Evolutionary conservation across 2,329 filamentous ascomycete species (phyloP), one percentile per base, ranked within the genome.

Genomic region (Tolypocladium tropicale): DNA sequence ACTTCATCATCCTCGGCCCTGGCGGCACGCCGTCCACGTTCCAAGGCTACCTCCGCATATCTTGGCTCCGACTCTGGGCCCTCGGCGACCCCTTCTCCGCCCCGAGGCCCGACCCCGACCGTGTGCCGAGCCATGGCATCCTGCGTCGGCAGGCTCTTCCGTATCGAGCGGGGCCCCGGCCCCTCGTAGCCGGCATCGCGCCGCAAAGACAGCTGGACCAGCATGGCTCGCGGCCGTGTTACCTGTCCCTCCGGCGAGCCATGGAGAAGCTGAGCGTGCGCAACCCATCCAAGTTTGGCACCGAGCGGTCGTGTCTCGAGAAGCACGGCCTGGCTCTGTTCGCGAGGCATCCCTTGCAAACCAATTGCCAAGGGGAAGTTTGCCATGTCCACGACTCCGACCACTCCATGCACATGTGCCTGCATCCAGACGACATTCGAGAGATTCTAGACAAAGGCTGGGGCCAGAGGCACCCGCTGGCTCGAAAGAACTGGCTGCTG

Each of bases 321-420:
- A 93, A 92, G 73, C 85, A 93, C 66, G 87, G 87, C 46, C 79
- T 89, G 6, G 89, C 86, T 0, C 77, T 95, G 0, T 94, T 93
- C 69, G 80, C 86, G 1, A 76, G 74, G 3, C 76, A 80, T 53
- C 85, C 86, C 0, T 75, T 86, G 59, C 86, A 86, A 65, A 80
- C 82, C 33, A 89, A 84, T 12, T 90, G 86, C 63, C 82, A 86
- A 62, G 89, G 89, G n/a, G 90, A 95, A 71, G 81, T 95, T 48
- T 88, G 83, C 63, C 90, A 95, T 68, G 82, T 90, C 12, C 90
- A 95, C 70, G 81, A 85, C 52, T 84, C 79, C 28, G 90, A 94
- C 61, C 82, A 86, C 58, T 88, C 84, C 4, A 76, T 94, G 78
- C 90, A 95, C 70, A 76, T 94, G 72, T 89, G 84, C 52, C 77